A percentile compares a stretch with the other conserved stretches of the same genome.
Evolutionary conservation across 1,139 yeast genomes (phyloP).

Genomic region (Yamadazyma taylorii): DNA sequence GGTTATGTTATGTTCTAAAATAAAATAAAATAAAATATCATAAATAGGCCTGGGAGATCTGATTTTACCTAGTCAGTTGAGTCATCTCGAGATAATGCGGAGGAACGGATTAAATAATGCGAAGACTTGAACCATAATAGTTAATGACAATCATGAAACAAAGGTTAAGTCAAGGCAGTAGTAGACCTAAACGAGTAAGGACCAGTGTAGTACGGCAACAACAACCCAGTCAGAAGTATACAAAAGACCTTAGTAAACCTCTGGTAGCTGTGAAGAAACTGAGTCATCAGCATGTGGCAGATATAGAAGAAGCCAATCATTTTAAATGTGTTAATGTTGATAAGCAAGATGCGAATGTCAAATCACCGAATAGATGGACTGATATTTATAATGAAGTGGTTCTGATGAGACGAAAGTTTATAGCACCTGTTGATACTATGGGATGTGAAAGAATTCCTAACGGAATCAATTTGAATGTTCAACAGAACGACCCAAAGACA

Average conservation of each 20-base stretch:
- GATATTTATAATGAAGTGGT: conserved; percentile 63
- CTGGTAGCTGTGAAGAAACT: too few species aligned
- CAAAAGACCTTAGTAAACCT: too few species aligned
- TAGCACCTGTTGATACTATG: conserved; percentile 85
- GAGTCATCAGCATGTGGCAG: conserved; percentile 1
- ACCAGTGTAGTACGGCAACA: too few species aligned
- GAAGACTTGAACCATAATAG: not conserved
- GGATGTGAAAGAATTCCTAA: conserved; percentile 82
- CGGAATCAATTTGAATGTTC: conserved; percentile 33
- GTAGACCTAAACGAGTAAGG: not conserved
- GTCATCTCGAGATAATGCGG: conserved; percentile 9
- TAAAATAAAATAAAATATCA: too few species aligned
- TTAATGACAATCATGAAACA: not conserved
- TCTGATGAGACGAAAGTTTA: conserved; percentile 59
- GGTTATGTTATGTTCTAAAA: not conserved
- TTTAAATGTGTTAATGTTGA: conserved; percentile 4
- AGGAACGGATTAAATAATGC: conserved; percentile 4
- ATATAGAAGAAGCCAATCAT: conserved; percentile 12
- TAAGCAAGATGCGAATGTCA: conserved; percentile 11
- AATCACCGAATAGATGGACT: conserved; percentile 49
- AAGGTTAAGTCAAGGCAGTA: not conserved
- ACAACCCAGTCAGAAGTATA: too few species aligned
- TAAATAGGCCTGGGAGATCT: too few species aligned
- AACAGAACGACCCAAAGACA: conserved; percentile 31
- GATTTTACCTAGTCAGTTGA: conserved; percentile 7